These are phyloP conservation scores for Naganishia randhawae DNA, from an alignment of 768 basidiomycete genomes.

Conservation along the genomic window DNA sequence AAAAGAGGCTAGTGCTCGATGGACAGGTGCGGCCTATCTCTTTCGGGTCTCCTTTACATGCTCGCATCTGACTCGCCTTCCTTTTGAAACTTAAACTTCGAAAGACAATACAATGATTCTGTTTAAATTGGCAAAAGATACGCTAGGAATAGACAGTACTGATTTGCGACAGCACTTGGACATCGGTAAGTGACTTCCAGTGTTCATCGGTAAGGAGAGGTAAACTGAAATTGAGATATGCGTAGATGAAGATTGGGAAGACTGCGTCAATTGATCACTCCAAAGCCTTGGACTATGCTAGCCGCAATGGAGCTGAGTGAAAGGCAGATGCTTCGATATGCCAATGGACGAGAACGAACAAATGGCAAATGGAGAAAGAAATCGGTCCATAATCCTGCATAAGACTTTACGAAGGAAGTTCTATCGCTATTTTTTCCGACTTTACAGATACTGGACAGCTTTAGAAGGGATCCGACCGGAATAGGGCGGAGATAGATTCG, in stretches of 20 bases:
- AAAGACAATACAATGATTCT: conserved; percentile 27
- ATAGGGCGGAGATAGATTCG: conserved; percentile 50
- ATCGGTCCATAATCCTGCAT: background rate
- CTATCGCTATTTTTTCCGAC: background rate
- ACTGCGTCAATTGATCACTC: conserved; percentile 14
- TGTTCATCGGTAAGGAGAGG: background rate
- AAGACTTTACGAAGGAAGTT: background rate
- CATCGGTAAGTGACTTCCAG: background rate
- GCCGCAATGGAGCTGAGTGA: background rate
- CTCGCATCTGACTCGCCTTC: background rate
- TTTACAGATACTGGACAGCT: conserved; percentile 5
- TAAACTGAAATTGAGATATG: background rate
- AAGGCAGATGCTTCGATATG: background rate
- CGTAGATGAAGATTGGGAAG: conserved; percentile 38
- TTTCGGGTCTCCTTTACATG: too few relatives aligned
- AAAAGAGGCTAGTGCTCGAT: conserved; percentile 75
- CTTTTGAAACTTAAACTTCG: too few relatives aligned
- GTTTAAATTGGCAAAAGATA: conserved; percentile 23
- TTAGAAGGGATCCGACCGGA: conserved; percentile 36
- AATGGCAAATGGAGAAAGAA: background rate
- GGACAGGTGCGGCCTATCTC: conserved; percentile 68
- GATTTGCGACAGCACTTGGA: conserved; percentile 13
- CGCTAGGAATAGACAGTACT: background rate
- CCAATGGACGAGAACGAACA: background rate
- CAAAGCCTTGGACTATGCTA: background rate